A percentile compares a stretch with the other conserved stretches of the same genome.
Evolutionary conservation across 352 stramenopile species (phyloP).

Genomic region (Pythium volutum): DNA sequence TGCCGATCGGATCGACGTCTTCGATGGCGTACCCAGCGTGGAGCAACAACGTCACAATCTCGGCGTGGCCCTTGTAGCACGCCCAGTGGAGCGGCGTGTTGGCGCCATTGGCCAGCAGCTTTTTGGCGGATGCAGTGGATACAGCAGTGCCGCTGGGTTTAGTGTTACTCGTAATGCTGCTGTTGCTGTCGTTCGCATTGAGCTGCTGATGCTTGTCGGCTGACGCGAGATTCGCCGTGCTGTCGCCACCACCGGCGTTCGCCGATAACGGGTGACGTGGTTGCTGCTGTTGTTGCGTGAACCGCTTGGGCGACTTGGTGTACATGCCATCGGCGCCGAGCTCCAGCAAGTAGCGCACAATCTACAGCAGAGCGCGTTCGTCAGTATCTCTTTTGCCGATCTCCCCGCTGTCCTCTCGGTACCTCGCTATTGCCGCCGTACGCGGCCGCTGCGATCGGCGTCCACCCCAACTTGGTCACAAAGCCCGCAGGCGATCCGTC

Average conservation of each 20-base stretch:
- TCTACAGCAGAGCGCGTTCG: slow-evolving; percentile 17
- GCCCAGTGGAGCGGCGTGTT: slow-evolving; percentile 86
- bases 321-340: slow-evolving; percentile 76
- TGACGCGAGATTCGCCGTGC: slow-evolving; percentile 16
- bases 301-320: slow-evolving; percentile 33
- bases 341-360: slow-evolving; percentile 62
- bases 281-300: slow-evolving; percentile 6
- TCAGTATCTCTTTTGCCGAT: background rate
- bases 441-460: slow-evolving; percentile 57
- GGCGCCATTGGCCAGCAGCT: slow-evolving; percentile 25
- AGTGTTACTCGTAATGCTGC: slow-evolving; percentile 3
- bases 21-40: slow-evolving; percentile 65
- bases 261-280: no score
- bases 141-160: background rate
- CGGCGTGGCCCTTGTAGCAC: slow-evolving; percentile 76
- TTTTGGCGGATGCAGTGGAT: slow-evolving; percentile 1
- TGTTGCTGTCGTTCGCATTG: slow-evolving; percentile 11
- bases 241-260: slow-evolving; percentile 4
- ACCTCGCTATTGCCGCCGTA: slow-evolving; percentile 65
- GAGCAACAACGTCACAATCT: slow-evolving; percentile 66
- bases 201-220: slow-evolving; percentile 6
- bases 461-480: slow-evolving; percentile 78
- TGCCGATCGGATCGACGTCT: slow-evolving; percentile 65
- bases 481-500: slow-evolving; percentile 60
- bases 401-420: background rate